Evolutionary conservation across 441 rosid genomes (phyloP).

Genomic region (Brassica hybrid): DNA sequence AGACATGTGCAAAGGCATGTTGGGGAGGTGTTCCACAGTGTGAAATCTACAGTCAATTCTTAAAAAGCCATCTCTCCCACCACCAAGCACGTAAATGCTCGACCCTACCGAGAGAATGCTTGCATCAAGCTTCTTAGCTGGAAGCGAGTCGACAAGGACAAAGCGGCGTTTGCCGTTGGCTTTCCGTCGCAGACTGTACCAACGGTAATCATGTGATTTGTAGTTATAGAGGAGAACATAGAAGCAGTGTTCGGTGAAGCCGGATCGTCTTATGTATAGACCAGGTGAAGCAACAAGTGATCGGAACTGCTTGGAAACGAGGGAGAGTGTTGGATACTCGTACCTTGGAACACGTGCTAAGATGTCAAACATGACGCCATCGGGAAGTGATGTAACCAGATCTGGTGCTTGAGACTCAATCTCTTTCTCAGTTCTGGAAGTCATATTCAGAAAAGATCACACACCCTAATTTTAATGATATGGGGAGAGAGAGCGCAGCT

Average conservation of each 20-base stretch:
- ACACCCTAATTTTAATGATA: no score
- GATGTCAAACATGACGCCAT: neutral
- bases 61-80: neutral
- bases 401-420: neutral
- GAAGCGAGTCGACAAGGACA: neutral
- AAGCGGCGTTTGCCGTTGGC: neutral
- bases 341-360: neutral
- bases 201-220: neutral
- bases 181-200: neutral
- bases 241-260: neutral
- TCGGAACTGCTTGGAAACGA: slow-evolving; percentile 1
- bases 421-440: neutral
- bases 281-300: neutral
- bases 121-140: neutral
- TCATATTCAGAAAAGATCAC: neutral
- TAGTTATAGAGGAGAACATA: neutral
- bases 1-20: neutral
- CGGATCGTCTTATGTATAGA: neutral
- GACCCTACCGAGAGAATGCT: neutral
- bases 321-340: slow-evolving; percentile 8
- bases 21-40: neutral
- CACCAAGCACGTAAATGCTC: neutral
- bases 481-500: no score
- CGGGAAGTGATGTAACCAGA: neutral
- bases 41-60: neutral